These are phyloP conservation scores for Metarhizium robertsii DNA, from an alignment of 2,329 filamentous ascomycete genomes.

Conservation along the genomic window DNA sequence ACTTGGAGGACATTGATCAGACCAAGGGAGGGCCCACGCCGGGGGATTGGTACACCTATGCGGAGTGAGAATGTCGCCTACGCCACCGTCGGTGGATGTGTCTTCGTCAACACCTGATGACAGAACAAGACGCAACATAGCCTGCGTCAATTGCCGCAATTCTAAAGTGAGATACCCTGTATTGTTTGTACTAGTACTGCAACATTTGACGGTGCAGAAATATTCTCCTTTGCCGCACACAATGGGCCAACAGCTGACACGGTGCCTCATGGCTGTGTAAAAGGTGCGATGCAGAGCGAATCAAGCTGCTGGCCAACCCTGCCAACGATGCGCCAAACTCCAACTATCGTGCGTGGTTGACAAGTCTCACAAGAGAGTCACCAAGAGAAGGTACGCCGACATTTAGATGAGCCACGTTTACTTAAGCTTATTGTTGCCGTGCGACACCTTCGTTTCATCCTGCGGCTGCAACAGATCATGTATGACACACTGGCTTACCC, in stretches of 20 bases:
- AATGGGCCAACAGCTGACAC: no score
- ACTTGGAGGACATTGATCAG: background rate
- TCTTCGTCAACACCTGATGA: slow-evolving; percentile 17
- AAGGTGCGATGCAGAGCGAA: slow-evolving; percentile 37
- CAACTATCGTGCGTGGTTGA: slow-evolving; percentile 34
- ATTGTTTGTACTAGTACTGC: background rate
- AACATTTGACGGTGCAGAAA: no score
- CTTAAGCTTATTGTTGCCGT: no score
- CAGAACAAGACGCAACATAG: slow-evolving; percentile 27
- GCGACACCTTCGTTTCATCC: background rate
- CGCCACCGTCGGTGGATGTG: slow-evolving; percentile 20
- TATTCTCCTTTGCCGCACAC: background rate
- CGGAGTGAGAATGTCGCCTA: slow-evolving; percentile 20
- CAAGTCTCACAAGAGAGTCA: slow-evolving; percentile 36
- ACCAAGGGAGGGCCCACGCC: background rate
- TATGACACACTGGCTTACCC: background rate
- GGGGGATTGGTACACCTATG: slow-evolving; percentile 4
- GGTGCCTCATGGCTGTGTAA: background rate
- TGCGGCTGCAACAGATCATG: background rate
- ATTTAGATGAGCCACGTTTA: no score
- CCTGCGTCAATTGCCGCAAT: slow-evolving; percentile 29
- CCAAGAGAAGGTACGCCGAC: slow-evolving; percentile 29
- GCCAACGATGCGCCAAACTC: slow-evolving; percentile 35
- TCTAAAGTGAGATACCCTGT: slow-evolving; percentile 24
- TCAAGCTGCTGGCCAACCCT: slow-evolving; percentile 27